Evolutionary conservation across 441 rosid genomes (phyloP), one percentile per base, ranked within the genome.

Genomic region (Syzygium syzygioides): DNA sequence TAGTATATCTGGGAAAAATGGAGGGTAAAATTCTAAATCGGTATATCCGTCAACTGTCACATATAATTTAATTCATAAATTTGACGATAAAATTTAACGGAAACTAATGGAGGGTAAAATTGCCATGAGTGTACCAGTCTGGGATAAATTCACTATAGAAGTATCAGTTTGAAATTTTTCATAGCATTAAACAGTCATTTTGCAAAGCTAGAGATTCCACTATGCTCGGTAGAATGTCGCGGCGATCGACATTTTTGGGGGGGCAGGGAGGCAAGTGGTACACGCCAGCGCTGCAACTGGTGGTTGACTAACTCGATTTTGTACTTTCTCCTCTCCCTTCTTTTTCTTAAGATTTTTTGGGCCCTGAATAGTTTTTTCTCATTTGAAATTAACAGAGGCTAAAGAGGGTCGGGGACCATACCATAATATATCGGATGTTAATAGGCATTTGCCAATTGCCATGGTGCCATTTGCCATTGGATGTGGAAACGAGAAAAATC

Each of bases 171-270:
- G 9, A 45, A 7, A 7, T 45, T 45, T 45, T 45, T 45, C 9
- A 2, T 45, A 0, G 1, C 7, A 7, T 45, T 45, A 45, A 45
- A 0, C 2, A 0, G 0, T 45, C 8, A 45, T 7, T 14, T 76
- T 23, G 17, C 52, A n/a, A 41, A 23, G 4, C 28, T 12, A 2
- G 41, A n/a, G 45, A 14, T 17, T 6, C 52, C 6, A 10, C 18
- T 13, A 20, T 15, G 6, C 28, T 59, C 32, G 1, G 12, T 37
- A 23, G 52, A 52, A 71, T 37, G 50, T 37, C 83, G 83, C 7
- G 83, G 52, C 4, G n/a, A 6, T 52, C 83, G 83, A 71, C 83
- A 5, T 4, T 10, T 60, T 9, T 4, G 23, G 1, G 79, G 11
- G 48, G 5, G 76, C 26, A 8, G 26, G 83, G 50, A 12, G 83